phyloP scores from a whole-genome alignment of 2,329 filamentous ascomycete genomes.

The Macrophomina pseudophaseolina region DNA sequence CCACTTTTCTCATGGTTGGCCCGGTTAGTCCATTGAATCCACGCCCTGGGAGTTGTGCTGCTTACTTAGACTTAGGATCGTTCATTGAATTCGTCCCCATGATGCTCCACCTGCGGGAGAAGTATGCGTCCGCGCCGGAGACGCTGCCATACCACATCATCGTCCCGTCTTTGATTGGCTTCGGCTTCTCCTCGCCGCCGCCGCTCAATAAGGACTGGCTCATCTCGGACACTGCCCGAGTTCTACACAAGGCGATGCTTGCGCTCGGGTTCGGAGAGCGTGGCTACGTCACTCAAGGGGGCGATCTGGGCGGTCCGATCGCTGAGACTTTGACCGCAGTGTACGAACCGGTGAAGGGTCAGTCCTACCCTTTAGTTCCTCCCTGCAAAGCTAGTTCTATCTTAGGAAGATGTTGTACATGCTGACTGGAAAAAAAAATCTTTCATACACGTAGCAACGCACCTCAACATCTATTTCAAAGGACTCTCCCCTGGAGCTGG shows the following conservation, averaged over 20 bases:
- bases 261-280: constrained; percentile 55
- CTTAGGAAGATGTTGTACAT: too few species aligned
- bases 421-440: too few species aligned
- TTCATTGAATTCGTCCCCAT: constrained; percentile 57
- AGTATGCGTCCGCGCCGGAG: constrained; percentile 52
- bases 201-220: constrained; percentile 53
- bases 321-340: constrained; percentile 49
- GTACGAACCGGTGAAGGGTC: constrained; percentile 33
- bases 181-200: constrained; percentile 56
- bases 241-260: constrained; percentile 59
- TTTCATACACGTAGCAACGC: neutral
- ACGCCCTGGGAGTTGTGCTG: too few species aligned
- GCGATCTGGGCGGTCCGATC: constrained; percentile 59
- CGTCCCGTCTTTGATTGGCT: constrained; percentile 62
- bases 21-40: constrained; percentile 33
- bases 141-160: constrained; percentile 63
- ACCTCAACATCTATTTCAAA: neutral
- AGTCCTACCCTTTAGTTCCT: constrained; percentile 13
- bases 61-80: constrained; percentile 48
- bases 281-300: constrained; percentile 62
- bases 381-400: too few species aligned
- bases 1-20: constrained; percentile 55
- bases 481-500: too few species aligned
- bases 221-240: constrained; percentile 45
- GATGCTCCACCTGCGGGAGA: constrained; percentile 51